Conservation (phyloP, 352 stramenopile species). For the Thalassiosira hispida region DNA sequence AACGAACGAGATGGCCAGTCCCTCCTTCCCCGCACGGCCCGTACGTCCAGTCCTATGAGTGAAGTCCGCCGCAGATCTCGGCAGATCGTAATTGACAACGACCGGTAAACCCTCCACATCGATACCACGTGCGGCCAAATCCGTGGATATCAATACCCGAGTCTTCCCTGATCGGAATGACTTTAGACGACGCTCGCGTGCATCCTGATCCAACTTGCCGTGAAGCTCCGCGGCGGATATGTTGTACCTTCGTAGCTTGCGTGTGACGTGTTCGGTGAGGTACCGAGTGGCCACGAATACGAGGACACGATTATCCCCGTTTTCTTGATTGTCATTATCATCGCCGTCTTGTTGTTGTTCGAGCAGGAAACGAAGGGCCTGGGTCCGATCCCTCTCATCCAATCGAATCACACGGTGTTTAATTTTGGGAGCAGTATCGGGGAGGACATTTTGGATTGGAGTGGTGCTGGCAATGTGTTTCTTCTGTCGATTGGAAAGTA, state of each 20-base stretch:
- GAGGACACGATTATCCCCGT: constrained; percentile 73
- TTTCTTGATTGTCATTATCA: constrained; percentile 52
- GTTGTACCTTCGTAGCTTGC: constrained; percentile 63
- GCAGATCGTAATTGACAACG: constrained; percentile 97
- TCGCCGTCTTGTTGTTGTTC: constrained; percentile 36
- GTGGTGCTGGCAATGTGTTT: constrained; percentile 32
- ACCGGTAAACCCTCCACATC: constrained; percentile 90
- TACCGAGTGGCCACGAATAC: constrained; percentile 83
- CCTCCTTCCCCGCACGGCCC: constrained; percentile 90
- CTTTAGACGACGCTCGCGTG: constrained; percentile 71
- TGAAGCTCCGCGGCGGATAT: constrained; percentile 76
- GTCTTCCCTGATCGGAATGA: constrained; percentile 85
- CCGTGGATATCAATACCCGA: constrained; percentile 86
- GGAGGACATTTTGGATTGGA: constrained; percentile 23
- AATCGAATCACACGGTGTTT: constrained; percentile 66
- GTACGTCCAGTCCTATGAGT: constrained; percentile 95
- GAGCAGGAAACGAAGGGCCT: constrained; percentile 59
- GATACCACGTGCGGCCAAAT: constrained; percentile 87
- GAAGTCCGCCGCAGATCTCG: constrained; percentile 91
- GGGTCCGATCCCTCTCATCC: constrained; percentile 66
- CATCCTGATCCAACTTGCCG: constrained; percentile 80
- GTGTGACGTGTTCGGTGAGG: constrained; percentile 65
- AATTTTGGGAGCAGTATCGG: constrained; percentile 68
- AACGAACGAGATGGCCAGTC: constrained; percentile 75
- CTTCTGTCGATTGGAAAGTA: constrained; percentile 36